Percentiles rank a stretch among this genome's conserved stretches.
These are phyloP conservation scores for Spathaspora sp. DNA, from an alignment of 805 yeast species.

Conservation along the genomic window DNA sequence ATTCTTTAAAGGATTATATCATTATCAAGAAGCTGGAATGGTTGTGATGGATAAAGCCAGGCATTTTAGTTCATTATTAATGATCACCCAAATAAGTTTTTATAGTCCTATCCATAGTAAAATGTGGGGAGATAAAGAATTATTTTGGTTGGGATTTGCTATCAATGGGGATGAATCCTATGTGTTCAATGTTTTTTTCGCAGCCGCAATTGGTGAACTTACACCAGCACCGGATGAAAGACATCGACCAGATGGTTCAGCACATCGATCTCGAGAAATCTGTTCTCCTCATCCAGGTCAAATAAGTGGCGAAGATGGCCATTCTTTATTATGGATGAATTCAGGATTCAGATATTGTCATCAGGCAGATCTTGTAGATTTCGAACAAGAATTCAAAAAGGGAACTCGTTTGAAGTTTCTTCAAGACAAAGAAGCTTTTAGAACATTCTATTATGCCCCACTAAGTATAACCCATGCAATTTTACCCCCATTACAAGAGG, in stretches of 20 bases:
- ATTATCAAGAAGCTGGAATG: slow-evolving; percentile 31
- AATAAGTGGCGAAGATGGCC: slow-evolving; percentile 28
- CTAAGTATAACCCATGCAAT: slow-evolving; percentile 43
- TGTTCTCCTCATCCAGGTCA: slow-evolving; percentile 46
- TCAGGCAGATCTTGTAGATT: slow-evolving; percentile 26
- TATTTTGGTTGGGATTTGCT: slow-evolving; percentile 28
- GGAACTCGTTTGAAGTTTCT: slow-evolving; percentile 20
- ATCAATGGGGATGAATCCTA: slow-evolving; percentile 23
- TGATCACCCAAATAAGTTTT: slow-evolving; percentile 27
- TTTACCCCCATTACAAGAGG: slow-evolving; percentile 48
- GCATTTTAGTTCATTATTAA: slow-evolving; percentile 23
- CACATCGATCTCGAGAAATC: slow-evolving; percentile 29
- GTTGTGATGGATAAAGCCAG: slow-evolving; percentile 19
- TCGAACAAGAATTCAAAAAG: slow-evolving; percentile 24
- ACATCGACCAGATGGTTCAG: slow-evolving; percentile 9
- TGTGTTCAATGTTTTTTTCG: slow-evolving; percentile 18
- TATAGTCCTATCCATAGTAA: slow-evolving; percentile 13
- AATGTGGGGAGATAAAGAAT: slow-evolving; percentile 27
- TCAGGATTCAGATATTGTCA: slow-evolving; percentile 42
- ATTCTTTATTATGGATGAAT: slow-evolving; percentile 37
- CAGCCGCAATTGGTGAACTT: slow-evolving; percentile 27
- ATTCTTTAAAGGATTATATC: slow-evolving; percentile 36
- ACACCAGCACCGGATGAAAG: slow-evolving; percentile 19
- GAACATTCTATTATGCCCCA: slow-evolving; percentile 24
- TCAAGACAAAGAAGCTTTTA: slow-evolving; percentile 18